A percentile compares a stretch with the other conserved stretches of the same genome.
These are phyloP conservation scores for Ophiostoma ulmi DNA, from an alignment of 2,329 filamentous ascomycete genomes.

Conservation along the genomic window DNA sequence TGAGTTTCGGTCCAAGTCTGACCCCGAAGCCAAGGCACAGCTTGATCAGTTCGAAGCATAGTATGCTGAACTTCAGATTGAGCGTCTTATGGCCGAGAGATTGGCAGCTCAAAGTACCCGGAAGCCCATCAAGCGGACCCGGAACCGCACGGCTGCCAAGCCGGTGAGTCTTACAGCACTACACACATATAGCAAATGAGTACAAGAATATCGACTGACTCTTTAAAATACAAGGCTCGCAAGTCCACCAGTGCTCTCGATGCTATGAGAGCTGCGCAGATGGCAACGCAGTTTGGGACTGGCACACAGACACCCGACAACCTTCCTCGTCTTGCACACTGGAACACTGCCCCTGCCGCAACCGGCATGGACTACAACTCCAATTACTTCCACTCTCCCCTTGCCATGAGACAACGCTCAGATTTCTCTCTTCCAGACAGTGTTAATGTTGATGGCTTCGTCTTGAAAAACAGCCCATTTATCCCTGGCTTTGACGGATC, in stretches of 20 bases:
- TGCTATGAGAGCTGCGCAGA: conserved; percentile 14
- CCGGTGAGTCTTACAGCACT: conserved; percentile 21
- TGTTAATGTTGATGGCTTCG: background rate
- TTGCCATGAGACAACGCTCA: conserved; percentile 26
- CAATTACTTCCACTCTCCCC: conserved; percentile 28
- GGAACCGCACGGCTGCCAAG: conserved; percentile 27
- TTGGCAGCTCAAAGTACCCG: conserved; percentile 71
- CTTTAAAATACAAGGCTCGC: background rate
- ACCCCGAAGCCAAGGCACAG: conserved; percentile 56
- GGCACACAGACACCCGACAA: conserved; percentile 18
- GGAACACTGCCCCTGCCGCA: conserved; percentile 24
- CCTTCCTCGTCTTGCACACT: conserved; percentile 25
- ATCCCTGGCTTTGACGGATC: conserved; percentile 30
- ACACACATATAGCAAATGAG: no score
- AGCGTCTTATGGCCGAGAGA: conserved; percentile 68
- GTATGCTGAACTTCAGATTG: conserved; percentile 68
- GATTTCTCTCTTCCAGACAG: conserved; percentile 21
- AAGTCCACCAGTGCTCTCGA: conserved; percentile 18
- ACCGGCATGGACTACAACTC: conserved; percentile 21
- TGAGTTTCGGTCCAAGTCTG: conserved; percentile 64
- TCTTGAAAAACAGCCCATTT: conserved; percentile 29
- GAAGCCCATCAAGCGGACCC: conserved; percentile 31
- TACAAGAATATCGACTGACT: background rate
- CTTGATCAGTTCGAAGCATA: conserved; percentile 70
- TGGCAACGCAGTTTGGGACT: background rate